Percentiles rank a stretch among this genome's conserved stretches.
phyloP scores from a whole-genome alignment of 371 early-diverging fungal genomes.

The Haplosporangium sp. region DNA sequence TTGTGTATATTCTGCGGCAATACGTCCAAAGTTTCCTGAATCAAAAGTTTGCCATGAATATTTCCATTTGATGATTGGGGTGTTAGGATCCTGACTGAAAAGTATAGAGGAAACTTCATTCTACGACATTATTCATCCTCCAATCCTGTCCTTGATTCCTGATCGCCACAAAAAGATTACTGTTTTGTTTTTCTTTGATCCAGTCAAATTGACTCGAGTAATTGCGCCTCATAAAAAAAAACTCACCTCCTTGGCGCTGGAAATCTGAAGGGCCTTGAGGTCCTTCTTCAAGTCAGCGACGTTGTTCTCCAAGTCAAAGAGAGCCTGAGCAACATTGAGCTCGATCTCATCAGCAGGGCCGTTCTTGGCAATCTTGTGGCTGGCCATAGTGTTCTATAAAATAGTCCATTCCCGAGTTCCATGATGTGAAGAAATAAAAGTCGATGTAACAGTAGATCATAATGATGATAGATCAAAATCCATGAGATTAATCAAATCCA shows the following conservation, averaged over 20 bases:
- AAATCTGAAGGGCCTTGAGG: conserved; percentile 92
- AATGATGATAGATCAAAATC: neutral
- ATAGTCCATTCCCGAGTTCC: neutral
- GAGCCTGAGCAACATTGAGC: conserved; percentile 94
- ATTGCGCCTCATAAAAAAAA: neutral
- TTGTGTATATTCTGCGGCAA: neutral
- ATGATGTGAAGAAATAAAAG: neutral
- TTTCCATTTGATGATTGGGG: neutral
- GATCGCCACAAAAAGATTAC: neutral
- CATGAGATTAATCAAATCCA: conserved; percentile 3
- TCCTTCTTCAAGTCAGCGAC: conserved; percentile 96
- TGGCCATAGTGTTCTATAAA: conserved; percentile 48
- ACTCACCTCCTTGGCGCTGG: conserved; percentile 94
- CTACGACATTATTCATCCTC: neutral
- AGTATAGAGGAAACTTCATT: neutral
- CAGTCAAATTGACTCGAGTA: neutral
- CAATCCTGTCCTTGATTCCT: conserved; percentile 7
- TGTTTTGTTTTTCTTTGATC: no score
- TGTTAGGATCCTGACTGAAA: neutral
- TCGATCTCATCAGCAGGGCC: conserved; percentile 91
- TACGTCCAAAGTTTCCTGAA: neutral
- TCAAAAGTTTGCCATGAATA: conserved; percentile 5
- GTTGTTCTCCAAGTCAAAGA: conserved; percentile 95
- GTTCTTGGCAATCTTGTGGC: conserved; percentile 85
- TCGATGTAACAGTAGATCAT: neutral